Evolutionary conservation across 108 stramenopile genomes (phyloP).

Genomic region (Nannochloropsis oceanica): DNA sequence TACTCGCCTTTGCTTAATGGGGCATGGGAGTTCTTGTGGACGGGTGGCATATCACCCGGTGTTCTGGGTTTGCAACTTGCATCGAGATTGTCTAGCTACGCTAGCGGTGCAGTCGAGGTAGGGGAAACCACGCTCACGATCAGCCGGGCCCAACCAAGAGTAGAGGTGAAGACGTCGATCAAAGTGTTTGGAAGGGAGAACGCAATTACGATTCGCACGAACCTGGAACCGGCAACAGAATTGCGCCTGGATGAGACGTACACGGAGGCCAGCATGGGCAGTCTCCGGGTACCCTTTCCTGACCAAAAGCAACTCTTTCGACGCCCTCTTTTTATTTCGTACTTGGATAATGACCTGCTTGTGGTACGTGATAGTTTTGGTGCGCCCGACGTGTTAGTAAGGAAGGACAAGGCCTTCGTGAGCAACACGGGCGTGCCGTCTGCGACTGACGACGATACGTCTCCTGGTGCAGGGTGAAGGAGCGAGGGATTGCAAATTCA

Average conservation of each 20-base stretch:
- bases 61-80: slow-evolving; percentile 16
- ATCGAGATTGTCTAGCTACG: background rate
- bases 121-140: slow-evolving; percentile 13
- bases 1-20: slow-evolving; percentile 5
- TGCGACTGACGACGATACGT: background rate
- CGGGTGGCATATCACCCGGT: slow-evolving; percentile 17
- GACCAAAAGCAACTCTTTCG: slow-evolving; percentile 2
- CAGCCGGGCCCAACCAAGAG: slow-evolving; percentile 14
- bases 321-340: slow-evolving; percentile 14
- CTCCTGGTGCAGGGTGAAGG: background rate
- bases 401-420: slow-evolving; percentile 10
- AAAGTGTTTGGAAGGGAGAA: slow-evolving; percentile 1
- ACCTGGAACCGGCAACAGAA: slow-evolving; percentile 1
- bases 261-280: slow-evolving; percentile 15
- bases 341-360: slow-evolving; percentile 15
- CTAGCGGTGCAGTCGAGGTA: slow-evolving; percentile 6
- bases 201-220: slow-evolving; percentile 9
- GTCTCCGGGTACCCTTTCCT: slow-evolving; percentile 8
- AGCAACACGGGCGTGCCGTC: background rate
- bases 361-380: slow-evolving; percentile 10
- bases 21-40: slow-evolving; percentile 27
- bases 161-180: slow-evolving; percentile 14
- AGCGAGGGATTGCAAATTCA: background rate
- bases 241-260: slow-evolving; percentile 12
- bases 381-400: slow-evolving; percentile 10